Evolutionary conservation across 768 basidiomycete species (phyloP), one percentile per base, ranked within the genome.

Genomic region (Harrya chromipes): DNA sequence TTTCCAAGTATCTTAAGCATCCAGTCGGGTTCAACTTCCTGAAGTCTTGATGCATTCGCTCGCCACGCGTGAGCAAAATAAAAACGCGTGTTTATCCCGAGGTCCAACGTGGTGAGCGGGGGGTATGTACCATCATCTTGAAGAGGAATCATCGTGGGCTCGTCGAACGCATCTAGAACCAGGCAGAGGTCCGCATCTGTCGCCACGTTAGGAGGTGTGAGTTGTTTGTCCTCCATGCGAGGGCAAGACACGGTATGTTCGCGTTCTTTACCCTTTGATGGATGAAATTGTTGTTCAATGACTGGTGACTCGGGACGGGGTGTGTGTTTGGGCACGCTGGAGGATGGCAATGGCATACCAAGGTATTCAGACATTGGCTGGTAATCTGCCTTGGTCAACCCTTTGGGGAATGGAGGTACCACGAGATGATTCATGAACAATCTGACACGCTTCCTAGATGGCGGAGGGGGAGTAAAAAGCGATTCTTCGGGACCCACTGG

Each of bases 381-480:
- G 47, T 69, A 66, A 36, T 60, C 53, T 0, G 47, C 48, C 45
- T 47, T 68, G 39, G 52, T 54, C 10, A 55, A 29, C 14, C 56
- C 66, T 23, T 56, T 53, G 6, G 61, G 58, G 24, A 68, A 43
- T 1, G 55, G 13, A 24, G 66, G 66, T 12, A 50, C 61, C 5
- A 50, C 48, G 7, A 69, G 6, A 43, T 60, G 40, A 39, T 58
- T 52, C 3, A 69, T 26, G 29, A 52, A 4, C 6, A 38, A 1
- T 13, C 55, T 53, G 3, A 45, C 17, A 1, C 52, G 65, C 43
- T 29, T 52, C 40, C 39, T 57, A 7, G 47, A 27, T 6, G 35
- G 49, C 4, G 59, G 57, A 12, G 66, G 63, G 21, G 67, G 68
- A 0, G 66, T 68, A 41, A 68, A 68, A 36, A 69, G 63, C 10